These are phyloP conservation scores for Suillus decipiens DNA, from an alignment of 768 basidiomycete species.

Conservation along the genomic window DNA sequence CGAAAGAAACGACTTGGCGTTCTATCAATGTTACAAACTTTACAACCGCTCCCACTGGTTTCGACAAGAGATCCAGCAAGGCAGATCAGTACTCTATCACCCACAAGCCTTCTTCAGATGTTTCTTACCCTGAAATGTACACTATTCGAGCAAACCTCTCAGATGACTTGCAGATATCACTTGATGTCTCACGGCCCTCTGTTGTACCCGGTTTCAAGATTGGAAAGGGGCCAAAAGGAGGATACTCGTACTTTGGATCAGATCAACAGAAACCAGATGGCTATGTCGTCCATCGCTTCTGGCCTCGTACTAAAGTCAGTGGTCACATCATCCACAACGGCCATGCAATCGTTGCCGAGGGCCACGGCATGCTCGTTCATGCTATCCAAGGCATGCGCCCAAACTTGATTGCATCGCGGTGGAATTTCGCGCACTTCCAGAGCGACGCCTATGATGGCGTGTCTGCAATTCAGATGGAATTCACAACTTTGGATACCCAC, in stretches of 20 bases:
- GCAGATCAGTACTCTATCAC: conserved; percentile 83
- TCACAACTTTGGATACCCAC: conserved; percentile 78
- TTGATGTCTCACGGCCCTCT: conserved; percentile 71
- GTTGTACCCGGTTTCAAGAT: conserved; percentile 87
- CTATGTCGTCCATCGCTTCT: conserved; percentile 90
- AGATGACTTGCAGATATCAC: conserved; percentile 75
- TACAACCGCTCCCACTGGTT: conserved; percentile 67
- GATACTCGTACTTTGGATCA: conserved; percentile 84
- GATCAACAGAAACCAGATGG: conserved; percentile 72
- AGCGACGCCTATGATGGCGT: conserved; percentile 71
- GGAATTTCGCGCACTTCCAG: conserved; percentile 97
- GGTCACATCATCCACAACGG: conserved; percentile 74
- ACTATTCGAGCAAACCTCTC: conserved; percentile 77
- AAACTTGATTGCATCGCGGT: conserved; percentile 86
- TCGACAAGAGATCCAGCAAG: conserved; percentile 86
- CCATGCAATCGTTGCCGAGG: conserved; percentile 54
- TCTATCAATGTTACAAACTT: conserved; percentile 86
- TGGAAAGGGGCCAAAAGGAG: conserved; percentile 85
- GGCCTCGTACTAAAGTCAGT: conserved; percentile 65
- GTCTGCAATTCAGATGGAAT: conserved; percentile 94
- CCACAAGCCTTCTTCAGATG: conserved; percentile 52
- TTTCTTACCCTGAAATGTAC: conserved; percentile 76
- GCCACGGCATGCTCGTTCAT: conserved; percentile 86
- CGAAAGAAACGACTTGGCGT: conserved; percentile 78
- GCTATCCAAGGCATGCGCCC: conserved; percentile 99